Base-by-base conservation (phyloP, 345 rosid species). In the Eucalyptus camaldulensis region DNA sequence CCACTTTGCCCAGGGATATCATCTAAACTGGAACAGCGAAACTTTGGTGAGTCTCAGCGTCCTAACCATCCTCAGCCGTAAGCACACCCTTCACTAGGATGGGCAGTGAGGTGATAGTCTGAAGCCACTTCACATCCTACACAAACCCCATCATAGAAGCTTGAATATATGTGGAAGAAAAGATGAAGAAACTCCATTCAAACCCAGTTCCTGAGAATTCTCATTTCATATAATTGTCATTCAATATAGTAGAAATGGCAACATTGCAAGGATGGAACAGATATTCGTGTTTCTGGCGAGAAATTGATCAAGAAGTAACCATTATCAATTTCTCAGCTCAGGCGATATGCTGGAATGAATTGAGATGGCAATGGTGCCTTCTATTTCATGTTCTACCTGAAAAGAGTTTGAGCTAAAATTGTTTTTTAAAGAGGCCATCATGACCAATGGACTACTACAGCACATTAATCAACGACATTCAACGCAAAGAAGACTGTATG, bases 71-170 rank as follows among this genome's bases (percentile, higher is more conserved):
- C 93, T 97, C 99, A 56, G 96, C 97, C 44, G 98, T 95, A 50
- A 97, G 94, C 3, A 97, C 97, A 91, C 99, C 99, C 93, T 97
- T 97, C 90, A 97, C 96, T 53, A 97, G 95, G 92, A 97, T 96
- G 13, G 99, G 99, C 93, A 97, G 50, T 62, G 91, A 94, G 89
- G 99, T 97, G 80, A 97, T 96, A 44, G 98, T 94, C 87, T 95
- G 98, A 89, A 96, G 96, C 99, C 99, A 96, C 92, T 96, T 91
- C 72, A 96, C 93, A 45, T 96, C 99, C 98, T 96, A 91, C 87
- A 72, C 50, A 89, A 88, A 54, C 19, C 87, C 54, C 62, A 51
- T 21, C 16, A 86, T 10, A 86, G 62, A 86, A n/a, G 87, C 60
- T 86, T 86, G 44, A 50, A 47, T 56, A 21, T 17, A 7, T 40